Conservation (phyloP, 2,329 filamentous ascomycete genomes). For the Hymenoscyphus infarciens region DNA sequence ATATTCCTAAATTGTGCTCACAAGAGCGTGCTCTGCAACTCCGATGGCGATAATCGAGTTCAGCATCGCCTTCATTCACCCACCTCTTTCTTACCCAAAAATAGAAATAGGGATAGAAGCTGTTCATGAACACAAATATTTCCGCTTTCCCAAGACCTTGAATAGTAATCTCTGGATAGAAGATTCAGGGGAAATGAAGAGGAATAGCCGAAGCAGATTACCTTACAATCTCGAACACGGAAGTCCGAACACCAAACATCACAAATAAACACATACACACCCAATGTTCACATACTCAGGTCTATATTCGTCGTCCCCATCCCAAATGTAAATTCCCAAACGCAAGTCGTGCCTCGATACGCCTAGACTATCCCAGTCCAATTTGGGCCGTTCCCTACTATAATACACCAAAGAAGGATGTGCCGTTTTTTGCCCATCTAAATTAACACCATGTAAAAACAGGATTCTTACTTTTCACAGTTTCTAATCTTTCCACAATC, state of each 20-base stretch:
- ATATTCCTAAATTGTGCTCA: too few relatives aligned
- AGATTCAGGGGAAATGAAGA: too few relatives aligned
- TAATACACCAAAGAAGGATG: constrained; percentile 15
- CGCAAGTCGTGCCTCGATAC: not conserved
- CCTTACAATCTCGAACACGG: too few relatives aligned
- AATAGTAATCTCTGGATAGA: too few relatives aligned
- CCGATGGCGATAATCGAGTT: too few relatives aligned
- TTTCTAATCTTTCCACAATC: constrained; percentile 92
- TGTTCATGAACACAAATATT: too few relatives aligned
- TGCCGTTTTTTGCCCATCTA: constrained; percentile 1
- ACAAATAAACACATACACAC: not conserved
- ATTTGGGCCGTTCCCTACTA: constrained; percentile 6
- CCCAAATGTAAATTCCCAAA: not conserved
- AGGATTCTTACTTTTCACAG: constrained; percentile 91
- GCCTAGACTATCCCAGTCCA: not conserved
- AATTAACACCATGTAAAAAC: constrained; percentile 95
- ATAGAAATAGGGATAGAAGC: too few relatives aligned
- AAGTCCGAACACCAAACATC: not conserved
- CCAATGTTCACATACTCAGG: not conserved
- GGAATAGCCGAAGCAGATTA: too few relatives aligned
- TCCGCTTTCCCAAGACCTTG: too few relatives aligned
- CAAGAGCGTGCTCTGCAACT: too few relatives aligned
- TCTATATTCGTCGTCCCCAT: not conserved
- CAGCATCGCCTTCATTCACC: too few relatives aligned
- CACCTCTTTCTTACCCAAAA: too few relatives aligned